Evolutionary conservation across 202 grass and related monocot genomes (phyloP).

Genomic region (Elaeis oleifera): DNA sequence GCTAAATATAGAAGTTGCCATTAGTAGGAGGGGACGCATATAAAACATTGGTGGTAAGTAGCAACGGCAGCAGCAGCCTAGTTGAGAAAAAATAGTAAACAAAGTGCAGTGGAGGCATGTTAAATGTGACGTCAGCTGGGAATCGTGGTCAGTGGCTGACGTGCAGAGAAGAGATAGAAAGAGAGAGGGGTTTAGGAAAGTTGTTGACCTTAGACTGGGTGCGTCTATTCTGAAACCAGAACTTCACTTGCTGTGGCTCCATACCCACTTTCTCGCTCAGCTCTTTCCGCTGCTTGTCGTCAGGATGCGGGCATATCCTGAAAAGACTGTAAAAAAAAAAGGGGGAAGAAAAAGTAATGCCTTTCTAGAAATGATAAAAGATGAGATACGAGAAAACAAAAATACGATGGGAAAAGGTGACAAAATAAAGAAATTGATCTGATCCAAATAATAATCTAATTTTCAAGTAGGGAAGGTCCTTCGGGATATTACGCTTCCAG

Average conservation of each 20-base stretch:
- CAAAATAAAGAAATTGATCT: not conserved
- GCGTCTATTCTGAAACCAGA: constrained; percentile 86
- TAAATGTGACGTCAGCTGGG: too few relatives aligned
- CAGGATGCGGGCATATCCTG: constrained; percentile 43
- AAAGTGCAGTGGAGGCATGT: too few relatives aligned
- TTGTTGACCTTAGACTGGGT: constrained; percentile 52
- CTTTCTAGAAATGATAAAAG: not conserved
- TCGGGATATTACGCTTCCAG: constrained; percentile 17
- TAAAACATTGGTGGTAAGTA: too few relatives aligned
- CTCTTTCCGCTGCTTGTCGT: constrained; percentile 38
- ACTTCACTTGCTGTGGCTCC: constrained; percentile 42
- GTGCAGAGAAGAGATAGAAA: not conserved
- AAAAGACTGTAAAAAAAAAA: constrained; percentile 31
- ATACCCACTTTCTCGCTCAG: constrained; percentile 30
- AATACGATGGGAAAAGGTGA: not conserved
- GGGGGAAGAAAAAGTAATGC: constrained; percentile 5
- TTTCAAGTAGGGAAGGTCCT: too few relatives aligned
- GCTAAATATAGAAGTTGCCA: not conserved
- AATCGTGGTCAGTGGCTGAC: too few relatives aligned
- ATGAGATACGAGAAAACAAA: not conserved
- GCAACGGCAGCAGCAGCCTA: too few relatives aligned
- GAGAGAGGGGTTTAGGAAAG: not conserved
- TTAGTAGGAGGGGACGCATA: too few relatives aligned
- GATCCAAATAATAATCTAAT: too few relatives aligned
- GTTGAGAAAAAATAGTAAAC: too few relatives aligned